A percentile compares a stretch with the other conserved stretches of the same genome.
phyloP scores from a whole-genome alignment of 2,329 filamentous ascomycete species.

The Aspergillus fumigatiaffinis region DNA sequence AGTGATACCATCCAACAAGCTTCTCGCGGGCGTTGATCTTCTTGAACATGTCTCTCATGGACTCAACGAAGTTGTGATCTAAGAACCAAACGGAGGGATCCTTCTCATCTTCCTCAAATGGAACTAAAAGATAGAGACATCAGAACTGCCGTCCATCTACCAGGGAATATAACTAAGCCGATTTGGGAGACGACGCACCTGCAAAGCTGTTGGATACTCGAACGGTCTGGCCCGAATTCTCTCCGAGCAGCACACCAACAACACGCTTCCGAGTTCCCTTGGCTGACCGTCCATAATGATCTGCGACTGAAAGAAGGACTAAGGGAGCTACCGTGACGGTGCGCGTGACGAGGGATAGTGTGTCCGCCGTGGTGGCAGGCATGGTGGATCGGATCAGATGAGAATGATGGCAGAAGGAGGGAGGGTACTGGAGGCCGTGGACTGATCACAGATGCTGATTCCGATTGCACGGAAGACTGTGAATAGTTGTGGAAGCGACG shows the following conservation, averaged over 20 bases:
- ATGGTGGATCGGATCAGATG: constrained; percentile 52
- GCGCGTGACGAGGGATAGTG: constrained; percentile 86
- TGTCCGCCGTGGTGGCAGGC: constrained; percentile 96
- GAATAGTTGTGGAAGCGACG: constrained; percentile 1
- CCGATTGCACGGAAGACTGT: neutral
- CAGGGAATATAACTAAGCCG: neutral
- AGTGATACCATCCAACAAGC: constrained; percentile 99
- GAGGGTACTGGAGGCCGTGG: neutral
- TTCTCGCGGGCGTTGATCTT: constrained; percentile 99
- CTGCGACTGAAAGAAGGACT: constrained; percentile 94
- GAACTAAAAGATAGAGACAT: constrained; percentile 57
- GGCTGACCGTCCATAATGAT: constrained; percentile 93
- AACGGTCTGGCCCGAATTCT: constrained; percentile 94
- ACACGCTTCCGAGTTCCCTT: constrained; percentile 87
- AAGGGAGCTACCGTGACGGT: constrained; percentile 96
- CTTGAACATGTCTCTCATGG: constrained; percentile 99
- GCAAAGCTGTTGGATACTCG: constrained; percentile 99
- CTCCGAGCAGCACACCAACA: constrained; percentile 88
- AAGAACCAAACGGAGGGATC: constrained; percentile 98
- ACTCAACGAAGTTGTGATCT: constrained; percentile 98
- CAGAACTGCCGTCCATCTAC: constrained; percentile 1
- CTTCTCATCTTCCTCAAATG: constrained; percentile 98
- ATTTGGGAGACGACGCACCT: constrained; percentile 54
- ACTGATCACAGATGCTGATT: constrained; percentile 4
- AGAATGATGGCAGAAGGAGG: neutral